Evolutionary conservation across 768 basidiomycete genomes (phyloP).

Genomic region (Hericium coralloides): DNA sequence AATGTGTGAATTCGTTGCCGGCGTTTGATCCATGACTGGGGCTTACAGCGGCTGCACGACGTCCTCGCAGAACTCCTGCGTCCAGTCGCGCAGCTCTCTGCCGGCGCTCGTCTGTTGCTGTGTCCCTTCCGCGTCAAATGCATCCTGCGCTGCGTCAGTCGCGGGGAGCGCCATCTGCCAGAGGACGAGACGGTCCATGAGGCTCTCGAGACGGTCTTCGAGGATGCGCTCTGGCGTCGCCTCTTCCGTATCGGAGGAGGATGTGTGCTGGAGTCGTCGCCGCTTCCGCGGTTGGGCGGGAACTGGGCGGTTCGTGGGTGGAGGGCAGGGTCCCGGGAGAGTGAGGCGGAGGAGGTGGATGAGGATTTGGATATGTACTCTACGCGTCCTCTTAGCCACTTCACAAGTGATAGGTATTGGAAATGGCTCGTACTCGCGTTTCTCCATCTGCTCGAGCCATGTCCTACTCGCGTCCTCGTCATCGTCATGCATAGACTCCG

Average conservation of each 20-base stretch:
- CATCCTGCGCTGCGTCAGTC: conserved; percentile 18
- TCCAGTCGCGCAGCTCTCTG: conserved; percentile 46
- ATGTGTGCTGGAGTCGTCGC: conserved; percentile 17
- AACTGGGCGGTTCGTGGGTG: conserved; percentile 15
- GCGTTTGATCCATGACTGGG: background rate
- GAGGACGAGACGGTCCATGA: conserved; percentile 70
- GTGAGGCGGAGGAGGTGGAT: conserved; percentile 59
- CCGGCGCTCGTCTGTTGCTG: conserved; percentile 2
- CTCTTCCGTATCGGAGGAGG: conserved; percentile 10
- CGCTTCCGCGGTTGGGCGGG: conserved; percentile 9
- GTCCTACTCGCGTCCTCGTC: conserved; percentile 28
- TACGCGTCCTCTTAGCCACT: conserved; percentile 19
- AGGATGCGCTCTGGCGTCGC: conserved; percentile 14
- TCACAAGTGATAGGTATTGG: background rate
- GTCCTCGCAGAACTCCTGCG: conserved; percentile 60
- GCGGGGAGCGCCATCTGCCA: conserved; percentile 56
- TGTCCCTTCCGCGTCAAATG: background rate
- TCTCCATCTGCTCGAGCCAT: conserved; percentile 14
- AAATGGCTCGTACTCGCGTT: conserved; percentile 36
- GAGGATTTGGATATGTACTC: conserved; percentile 69
- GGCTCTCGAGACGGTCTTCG: conserved; percentile 60
- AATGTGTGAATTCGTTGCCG: background rate
- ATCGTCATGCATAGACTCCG: conserved; percentile 1
- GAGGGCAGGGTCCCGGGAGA: conserved; percentile 36
- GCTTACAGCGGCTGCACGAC: conserved; percentile 56